These are phyloP conservation scores for Amaranthus palmeri DNA, from an alignment of 148 eudicot genomes.

Conservation along the genomic window DNA sequence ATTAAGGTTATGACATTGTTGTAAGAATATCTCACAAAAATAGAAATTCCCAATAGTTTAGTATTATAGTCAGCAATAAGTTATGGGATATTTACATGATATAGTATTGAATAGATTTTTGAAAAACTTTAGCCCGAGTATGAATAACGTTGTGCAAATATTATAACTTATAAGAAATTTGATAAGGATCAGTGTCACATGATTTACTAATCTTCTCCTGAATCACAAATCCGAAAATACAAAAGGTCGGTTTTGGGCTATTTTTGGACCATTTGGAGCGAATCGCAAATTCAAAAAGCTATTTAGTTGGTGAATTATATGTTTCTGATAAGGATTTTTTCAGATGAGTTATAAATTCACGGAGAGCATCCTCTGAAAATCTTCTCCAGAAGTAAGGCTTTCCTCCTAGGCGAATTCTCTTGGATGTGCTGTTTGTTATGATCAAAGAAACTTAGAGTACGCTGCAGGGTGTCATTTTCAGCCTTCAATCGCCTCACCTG, in stretches of 20 bases:
- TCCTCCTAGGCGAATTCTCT: conserved; percentile 8
- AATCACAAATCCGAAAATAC: too few species aligned
- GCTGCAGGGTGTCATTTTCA: conserved; percentile 20
- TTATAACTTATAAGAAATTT: too few species aligned
- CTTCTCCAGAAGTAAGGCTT: conserved; percentile 13
- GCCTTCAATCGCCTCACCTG: conserved; percentile 18
- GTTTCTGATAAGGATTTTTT: too few species aligned
- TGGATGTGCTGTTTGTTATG: conserved; percentile 5
- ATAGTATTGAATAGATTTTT: background rate
- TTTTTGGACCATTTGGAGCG: too few species aligned
- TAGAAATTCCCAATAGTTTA: background rate
- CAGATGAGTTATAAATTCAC: background rate
- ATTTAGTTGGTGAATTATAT: too few species aligned
- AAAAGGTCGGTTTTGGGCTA: too few species aligned
- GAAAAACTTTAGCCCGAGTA: too few species aligned
- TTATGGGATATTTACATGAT: background rate
- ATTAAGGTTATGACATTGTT: too few species aligned
- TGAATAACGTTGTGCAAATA: too few species aligned
- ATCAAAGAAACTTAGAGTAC: conserved; percentile 17
- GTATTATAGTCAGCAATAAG: conserved; percentile 1
- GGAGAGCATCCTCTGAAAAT: conserved; percentile 18
- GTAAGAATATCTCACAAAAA: background rate
- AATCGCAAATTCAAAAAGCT: too few species aligned
- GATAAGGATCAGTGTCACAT: too few species aligned
- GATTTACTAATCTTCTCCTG: too few species aligned